A percentile compares a stretch with the other conserved stretches of the same genome.
phyloP scores from a whole-genome alignment of 1,284 basidiomycete species.

The Anthracocystis setariae region DNA sequence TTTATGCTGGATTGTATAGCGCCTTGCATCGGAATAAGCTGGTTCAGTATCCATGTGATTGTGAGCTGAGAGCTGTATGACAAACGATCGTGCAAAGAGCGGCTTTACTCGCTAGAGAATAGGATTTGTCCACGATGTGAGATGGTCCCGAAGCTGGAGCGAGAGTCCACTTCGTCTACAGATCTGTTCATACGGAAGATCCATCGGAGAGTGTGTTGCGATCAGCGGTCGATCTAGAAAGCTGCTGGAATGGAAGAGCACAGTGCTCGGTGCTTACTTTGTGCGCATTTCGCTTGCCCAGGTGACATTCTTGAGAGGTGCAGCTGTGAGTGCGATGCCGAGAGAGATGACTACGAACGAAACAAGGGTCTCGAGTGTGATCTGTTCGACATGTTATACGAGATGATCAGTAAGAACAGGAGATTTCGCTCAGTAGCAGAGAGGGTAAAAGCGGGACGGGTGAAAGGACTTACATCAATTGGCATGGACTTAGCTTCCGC shows the following conservation, averaged over 20 bases:
- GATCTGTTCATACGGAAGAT: slow-evolving; percentile 70
- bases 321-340: slow-evolving; percentile 77
- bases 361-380: slow-evolving; percentile 76
- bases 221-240: neutral
- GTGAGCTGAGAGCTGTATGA: neutral
- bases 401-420: neutral
- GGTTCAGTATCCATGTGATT: neutral
- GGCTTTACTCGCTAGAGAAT: slow-evolving; percentile 36
- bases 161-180: slow-evolving; percentile 82
- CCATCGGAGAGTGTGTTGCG: neutral
- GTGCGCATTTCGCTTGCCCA: slow-evolving; percentile 90
- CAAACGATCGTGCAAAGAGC: neutral
- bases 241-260: too few species aligned
- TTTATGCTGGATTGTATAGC: neutral
- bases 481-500: slow-evolving; percentile 43
- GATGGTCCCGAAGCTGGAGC: slow-evolving; percentile 77
- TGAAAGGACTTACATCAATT: slow-evolving; percentile 49
- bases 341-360: slow-evolving; percentile 77
- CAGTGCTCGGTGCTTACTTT: slow-evolving; percentile 71
- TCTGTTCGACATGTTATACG: slow-evolving; percentile 71
- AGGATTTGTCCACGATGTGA: slow-evolving; percentile 73
- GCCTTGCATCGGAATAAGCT: too few species aligned
- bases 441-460: too few species aligned
- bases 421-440: too few species aligned
- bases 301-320: slow-evolving; percentile 79